Percentiles rank a stretch among this genome's conserved stretches.
Evolutionary conservation across 805 yeast genomes (phyloP).

Genomic region (Spathaspora arborariae): DNA sequence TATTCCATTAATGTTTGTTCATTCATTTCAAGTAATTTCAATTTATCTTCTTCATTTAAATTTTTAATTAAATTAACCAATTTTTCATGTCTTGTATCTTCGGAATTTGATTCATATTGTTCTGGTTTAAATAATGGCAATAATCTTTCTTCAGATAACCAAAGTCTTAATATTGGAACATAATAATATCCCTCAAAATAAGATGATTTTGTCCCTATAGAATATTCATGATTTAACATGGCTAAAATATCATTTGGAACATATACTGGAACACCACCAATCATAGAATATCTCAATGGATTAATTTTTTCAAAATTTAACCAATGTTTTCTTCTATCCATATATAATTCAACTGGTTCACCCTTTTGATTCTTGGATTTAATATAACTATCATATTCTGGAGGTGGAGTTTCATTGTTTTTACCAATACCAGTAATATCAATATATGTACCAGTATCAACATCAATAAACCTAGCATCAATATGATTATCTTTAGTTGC

Average conservation of each 20-base stretch:
- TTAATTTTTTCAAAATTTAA: constrained; percentile 34
- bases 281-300: constrained; percentile 50
- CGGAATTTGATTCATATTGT: constrained; percentile 10
- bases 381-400: constrained; percentile 15
- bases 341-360: constrained; percentile 20
- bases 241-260: constrained; percentile 25
- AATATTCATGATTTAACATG: constrained; percentile 25
- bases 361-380: constrained; percentile 16
- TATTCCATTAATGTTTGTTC: constrained; percentile 23
- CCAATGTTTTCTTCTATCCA: constrained; percentile 35
- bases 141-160: constrained; percentile 16
- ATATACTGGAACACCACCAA: constrained; percentile 48
- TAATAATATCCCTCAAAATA: constrained; percentile 19
- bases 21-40: constrained; percentile 17
- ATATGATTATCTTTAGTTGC: constrained; percentile 21
- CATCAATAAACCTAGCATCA: constrained; percentile 51
- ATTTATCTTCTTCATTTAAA: constrained; percentile 20
- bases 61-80: constrained; percentile 11
- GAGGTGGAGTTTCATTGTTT: constrained; percentile 17
- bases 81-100: constrained; percentile 11
- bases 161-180: constrained; percentile 21
- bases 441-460: constrained; percentile 51
- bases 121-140: constrained; percentile 12
- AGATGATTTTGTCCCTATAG: constrained; percentile 19
- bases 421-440: constrained; percentile 47